Evolutionary conservation across 2,329 filamentous ascomycete genomes (phyloP), one percentile per base, ranked within the genome.

Genomic region (Hymenoscyphus salicellus): DNA sequence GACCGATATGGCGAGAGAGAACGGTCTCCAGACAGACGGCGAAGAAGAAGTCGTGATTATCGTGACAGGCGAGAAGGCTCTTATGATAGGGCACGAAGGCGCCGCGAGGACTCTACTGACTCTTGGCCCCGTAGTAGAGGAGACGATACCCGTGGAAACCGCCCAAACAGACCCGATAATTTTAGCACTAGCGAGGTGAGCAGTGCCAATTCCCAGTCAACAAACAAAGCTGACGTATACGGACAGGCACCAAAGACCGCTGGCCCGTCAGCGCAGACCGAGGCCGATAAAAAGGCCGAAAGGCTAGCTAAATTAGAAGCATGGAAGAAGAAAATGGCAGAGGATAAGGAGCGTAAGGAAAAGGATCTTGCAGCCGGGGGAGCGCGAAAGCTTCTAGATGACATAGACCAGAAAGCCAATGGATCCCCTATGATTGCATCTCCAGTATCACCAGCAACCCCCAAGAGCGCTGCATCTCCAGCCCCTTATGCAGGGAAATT

Each of bases 321-420:
- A 64, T 97, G 93, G 93, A 97, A 97, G 79, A 90, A 92, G 78
- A 94, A 93, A 78, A 89, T 92, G 75, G 82, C 83, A 5, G 90
- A 92, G 69, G 87, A 88, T 74, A 89, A 89, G 71, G 89, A 89
- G 71, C 85, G 84, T 68, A 91, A 91, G 75, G 86, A 90, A 74
- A 88, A 86, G 72, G 86, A 90, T 72, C 83, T 88, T 55, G 86
- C 86, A 61, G 81, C 85, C 49, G 86, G 85, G 64, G 87, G 86
- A 68, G 84, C 88, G 46, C 82, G 86, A 70, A 90, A 84, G 71
- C 84, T 92, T 63, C 80, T 90, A 63, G 87, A 89, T 72, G 86
- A 90, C 77, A 92, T 90, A 82, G 90, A 90, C 75, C 87, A 86
- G 75, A 92, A 86, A 77, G 84, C 85, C 61, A 85, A 81, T 61